A percentile compares a stretch with the other conserved stretches of the same genome.
These are phyloP conservation scores for Kuraishia ogatae DNA, from an alignment of 805 yeast genomes.

Conservation along the genomic window DNA sequence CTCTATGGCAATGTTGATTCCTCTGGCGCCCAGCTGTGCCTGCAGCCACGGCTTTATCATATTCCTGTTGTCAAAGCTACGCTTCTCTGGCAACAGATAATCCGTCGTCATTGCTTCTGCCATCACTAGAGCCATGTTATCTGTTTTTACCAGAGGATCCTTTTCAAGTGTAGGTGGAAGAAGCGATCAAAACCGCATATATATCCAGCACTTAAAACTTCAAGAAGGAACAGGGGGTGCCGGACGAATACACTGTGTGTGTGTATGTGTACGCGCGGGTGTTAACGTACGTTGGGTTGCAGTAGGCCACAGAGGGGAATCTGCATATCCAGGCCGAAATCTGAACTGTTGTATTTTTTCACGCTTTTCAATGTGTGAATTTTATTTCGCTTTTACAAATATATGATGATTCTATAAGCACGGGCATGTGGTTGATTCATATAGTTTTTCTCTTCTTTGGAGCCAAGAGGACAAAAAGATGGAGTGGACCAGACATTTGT, in stretches of 20 bases:
- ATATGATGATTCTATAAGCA: no score
- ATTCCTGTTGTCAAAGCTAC: slow-evolving; percentile 29
- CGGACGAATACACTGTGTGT: not conserved
- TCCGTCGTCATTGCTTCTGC: not conserved
- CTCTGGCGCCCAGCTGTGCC: slow-evolving; percentile 34
- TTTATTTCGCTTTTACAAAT: no score
- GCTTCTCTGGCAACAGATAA: slow-evolving; percentile 10
- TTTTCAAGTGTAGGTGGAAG: not conserved
- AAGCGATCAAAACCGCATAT: not conserved
- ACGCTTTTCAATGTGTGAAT: no score
- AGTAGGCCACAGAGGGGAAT: not conserved
- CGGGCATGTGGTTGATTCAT: no score
- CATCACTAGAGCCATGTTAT: not conserved
- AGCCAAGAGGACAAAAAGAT: not conserved
- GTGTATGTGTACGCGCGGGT: not conserved
- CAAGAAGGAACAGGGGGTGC: not conserved
- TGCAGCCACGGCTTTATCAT: slow-evolving; percentile 59
- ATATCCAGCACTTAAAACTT: not conserved
- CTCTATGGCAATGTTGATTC: slow-evolving; percentile 51
- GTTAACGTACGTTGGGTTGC: not conserved
- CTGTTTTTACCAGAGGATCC: no score
- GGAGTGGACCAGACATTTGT: not conserved
- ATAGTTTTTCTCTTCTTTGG: not conserved
- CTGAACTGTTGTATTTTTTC: not conserved
- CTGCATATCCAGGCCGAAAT: not conserved